phyloP scores from a whole-genome alignment of 768 basidiomycete species.

The Rhodosporidiobolus sp. region DNA sequence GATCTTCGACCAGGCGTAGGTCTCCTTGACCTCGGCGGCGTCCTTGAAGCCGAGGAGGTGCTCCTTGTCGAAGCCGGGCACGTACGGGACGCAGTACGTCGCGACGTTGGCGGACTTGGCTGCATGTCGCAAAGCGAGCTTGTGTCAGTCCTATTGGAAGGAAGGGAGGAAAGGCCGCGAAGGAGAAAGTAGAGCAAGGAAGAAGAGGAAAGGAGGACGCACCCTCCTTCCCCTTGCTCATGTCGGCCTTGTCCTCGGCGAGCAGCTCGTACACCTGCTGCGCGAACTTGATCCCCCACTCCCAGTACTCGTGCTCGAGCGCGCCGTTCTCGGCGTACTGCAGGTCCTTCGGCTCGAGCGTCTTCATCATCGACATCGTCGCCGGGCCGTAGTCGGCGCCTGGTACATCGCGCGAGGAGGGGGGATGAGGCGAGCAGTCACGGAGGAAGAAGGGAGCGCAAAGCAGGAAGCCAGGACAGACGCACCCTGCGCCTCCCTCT shows the following conservation, averaged over 20 bases:
- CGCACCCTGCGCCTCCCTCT: not conserved
- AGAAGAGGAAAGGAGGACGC: not conserved
- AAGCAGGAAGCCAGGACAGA: not conserved
- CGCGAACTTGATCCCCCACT: not conserved
- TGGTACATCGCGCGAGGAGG: not conserved
- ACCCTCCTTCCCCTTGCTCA: constrained; percentile 18
- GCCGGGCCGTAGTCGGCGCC: constrained; percentile 16
- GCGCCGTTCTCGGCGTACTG: not conserved
- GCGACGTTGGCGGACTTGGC: not conserved
- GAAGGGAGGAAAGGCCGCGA: too few species aligned
- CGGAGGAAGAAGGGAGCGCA: not conserved
- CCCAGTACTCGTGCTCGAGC: constrained; percentile 3
- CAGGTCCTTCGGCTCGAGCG: not conserved
- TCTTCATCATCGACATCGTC: not conserved
- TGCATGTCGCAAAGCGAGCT: not conserved
- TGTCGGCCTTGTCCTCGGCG: not conserved
- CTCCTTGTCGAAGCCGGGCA: constrained; percentile 15
- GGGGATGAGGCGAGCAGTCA: not conserved
- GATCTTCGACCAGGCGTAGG: not conserved
- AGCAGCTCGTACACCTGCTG: not conserved
- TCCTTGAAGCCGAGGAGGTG: constrained; percentile 14
- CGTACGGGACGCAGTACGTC: constrained; percentile 5
- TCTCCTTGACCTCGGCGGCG: not conserved
- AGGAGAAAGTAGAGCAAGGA: too few species aligned
- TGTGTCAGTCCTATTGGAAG: too few species aligned